Base-by-base conservation (phyloP, 2,329 filamentous ascomycete species). In the Pseudogymnoascus sp. region DNA sequence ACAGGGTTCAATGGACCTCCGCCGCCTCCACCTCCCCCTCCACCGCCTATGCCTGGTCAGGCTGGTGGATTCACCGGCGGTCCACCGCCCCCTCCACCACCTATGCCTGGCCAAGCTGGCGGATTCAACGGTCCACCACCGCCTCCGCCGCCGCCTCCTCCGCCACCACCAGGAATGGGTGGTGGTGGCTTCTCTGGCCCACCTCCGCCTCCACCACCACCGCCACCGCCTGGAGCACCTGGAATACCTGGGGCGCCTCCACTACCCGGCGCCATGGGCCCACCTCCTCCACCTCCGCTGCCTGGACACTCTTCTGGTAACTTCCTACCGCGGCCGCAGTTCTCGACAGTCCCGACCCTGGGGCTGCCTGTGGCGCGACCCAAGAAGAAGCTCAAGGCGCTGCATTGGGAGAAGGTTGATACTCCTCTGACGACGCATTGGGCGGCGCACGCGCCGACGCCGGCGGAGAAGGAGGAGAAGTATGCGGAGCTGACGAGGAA, bases 361-460 rank as follows among this genome's bases (percentile, higher is more conserved):
- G 86, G 88, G 48, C 78, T 96, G 71, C 88, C 91, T 37, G 90
- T 92, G 66, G 90, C 92, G 62, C 83, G 93, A 70, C 92, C 95
- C 21, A 98, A 97, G 85, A 98, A 96, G 86, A 99, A 98, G 82
- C 91, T 99, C 77, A 99, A 99, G 85, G 93, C 93, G 65, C 83
- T 99, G 70, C 95, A 99, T 79, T 98, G 95, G 93, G 95, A 99
- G 78, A 98, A 98, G 81, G 92, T 99, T 63, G 95, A 99, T 77
- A 85, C 90, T 62, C 90, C 92, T 21, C 87, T 95, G 74, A 90
- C 92, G 61, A 97, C 93, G 63, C 90, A 97, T 71, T 98, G 93
- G 93, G 93, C 92, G 36, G 83, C 86, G 6, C 92, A 96, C 75
- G 85, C 90, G 31, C 89, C 91, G 4, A 96, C 91, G n/a, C 85